Base-by-base conservation (phyloP, 2,329 filamentous ascomycete species). In the Talaromyces sp. region DNA sequence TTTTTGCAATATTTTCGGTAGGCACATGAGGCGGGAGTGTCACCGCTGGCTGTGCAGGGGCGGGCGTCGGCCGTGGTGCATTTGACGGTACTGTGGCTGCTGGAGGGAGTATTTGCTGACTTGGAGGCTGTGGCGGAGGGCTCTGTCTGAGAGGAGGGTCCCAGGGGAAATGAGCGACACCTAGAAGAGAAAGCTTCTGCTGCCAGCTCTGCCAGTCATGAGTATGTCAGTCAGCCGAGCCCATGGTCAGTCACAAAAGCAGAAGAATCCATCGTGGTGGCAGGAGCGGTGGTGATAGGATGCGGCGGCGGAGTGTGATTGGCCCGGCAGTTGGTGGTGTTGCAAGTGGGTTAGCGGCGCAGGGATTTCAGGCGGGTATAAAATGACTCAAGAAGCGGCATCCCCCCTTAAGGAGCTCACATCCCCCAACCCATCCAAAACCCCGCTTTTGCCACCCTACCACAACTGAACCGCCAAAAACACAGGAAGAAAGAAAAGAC, bases 161-260 rank as follows among this genome's bases (percentile, higher is more conserved):
- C 94, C 94, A 99, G 10, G 94, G 93, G 72, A 97, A 97, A 58
- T 84, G 80, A 60, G 94, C 94, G 61, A 97, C 88, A 64, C 88
- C 85, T 64, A 95, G 85, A 65, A 86, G 85, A 1, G 92, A 89
- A 36, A 99, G 82, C 75, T 95, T 97, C 67, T 87, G 82, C 80
- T 97, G 92, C 94, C 94, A 99, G 77, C 87, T 89, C 92, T 97
- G 71, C 17, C 28, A 43, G 15, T 41, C 7, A 19, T 36, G 9
- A 46, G 8, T 36, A 31, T 35, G 50, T 59, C 11, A 39, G 45
- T 17, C 28, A 45, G 9, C 6, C n/a, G n/a, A n/a, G n/a, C n/a
- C n/a, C n/a, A n/a, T 19, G 15, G 13, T 43, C 13, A 17, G 53
- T 22, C 22, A 52, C 37, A 21, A 52, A 15, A 10, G 19, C 11